Evolutionary conservation across 768 basidiomycete species (phyloP), one percentile per base, ranked within the genome.

Genomic region (Cystoderma amianthinum): DNA sequence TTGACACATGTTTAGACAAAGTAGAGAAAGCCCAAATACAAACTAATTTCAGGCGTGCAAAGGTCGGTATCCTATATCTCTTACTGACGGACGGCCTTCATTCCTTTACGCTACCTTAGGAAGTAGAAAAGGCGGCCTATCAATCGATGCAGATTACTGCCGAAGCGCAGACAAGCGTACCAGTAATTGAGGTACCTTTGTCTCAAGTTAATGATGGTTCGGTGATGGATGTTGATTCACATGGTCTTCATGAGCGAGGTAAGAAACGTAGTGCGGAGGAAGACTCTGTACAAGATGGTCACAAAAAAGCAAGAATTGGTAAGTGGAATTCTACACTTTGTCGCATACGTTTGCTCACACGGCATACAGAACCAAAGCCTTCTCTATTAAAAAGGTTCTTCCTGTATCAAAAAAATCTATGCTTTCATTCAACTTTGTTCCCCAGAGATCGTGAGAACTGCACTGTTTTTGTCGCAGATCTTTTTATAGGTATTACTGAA

Each of bases 401-500:
- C n/a, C n/a, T n/a, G 55, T 46, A 36, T 33, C 41, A 20, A 42
- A 41, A 32, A 44, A 48, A 17, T 6, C 39, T 40, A 41, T 16
- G 36, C 10, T 47, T 3, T 21, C 32, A 25, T 13, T 20, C 16
- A 32, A 36, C 9, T 41, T 38, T 17, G 6, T 13, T 25, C 11
- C 11, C 42, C 44, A 94, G 95, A 48, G 96, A 99, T 63, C 90
- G 96, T 35, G 96, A 99, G 65, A 88, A 97, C 51, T 79, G 82
- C 20, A 95, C 92, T 0, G 84, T 98, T 3, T 88, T 98, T 44
- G 85, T 96, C 11, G 75, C 81, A 2, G 80, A 85, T 34, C 62
- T 96, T 7, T 76, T 80, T 0, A 33, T 59, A 13, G 69, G 63
- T 9, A 68, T 72, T 7, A 68, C 68, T 0, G 83, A 91, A 41